Conservation (phyloP, 495 filamentous ascomycete species). For the Penicillium herquei region DNA sequence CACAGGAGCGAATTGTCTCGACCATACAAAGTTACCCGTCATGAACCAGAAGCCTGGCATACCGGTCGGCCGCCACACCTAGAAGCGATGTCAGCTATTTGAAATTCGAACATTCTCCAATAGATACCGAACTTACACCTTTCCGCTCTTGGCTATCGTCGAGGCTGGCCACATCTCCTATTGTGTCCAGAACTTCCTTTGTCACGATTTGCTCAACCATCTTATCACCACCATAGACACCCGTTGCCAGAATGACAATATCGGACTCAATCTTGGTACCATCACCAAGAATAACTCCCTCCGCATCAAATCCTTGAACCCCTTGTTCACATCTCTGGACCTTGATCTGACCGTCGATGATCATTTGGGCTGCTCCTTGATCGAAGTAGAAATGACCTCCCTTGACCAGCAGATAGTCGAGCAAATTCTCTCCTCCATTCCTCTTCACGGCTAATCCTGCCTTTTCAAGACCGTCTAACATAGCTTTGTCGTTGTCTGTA, state of each 20-base stretch:
- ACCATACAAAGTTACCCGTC: no score
- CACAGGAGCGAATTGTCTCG: no score
- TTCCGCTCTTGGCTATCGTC: slow-evolving; percentile 3
- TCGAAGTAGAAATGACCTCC: slow-evolving; percentile 4
- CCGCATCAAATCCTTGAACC: not conserved
- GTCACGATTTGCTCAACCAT: not conserved
- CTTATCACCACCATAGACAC: not conserved
- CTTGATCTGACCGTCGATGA: slow-evolving; percentile 5
- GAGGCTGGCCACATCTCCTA: not conserved
- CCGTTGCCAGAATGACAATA: slow-evolving; percentile 2
- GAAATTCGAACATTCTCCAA: not conserved
- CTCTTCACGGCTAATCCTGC: slow-evolving; percentile 1
- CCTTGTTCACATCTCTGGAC: slow-evolving; percentile 6
- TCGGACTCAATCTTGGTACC: slow-evolving; percentile 3
- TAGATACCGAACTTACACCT: slow-evolving; percentile 1
- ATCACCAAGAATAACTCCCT: not conserved
- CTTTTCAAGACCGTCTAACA: slow-evolving; percentile 4
- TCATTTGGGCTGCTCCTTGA: slow-evolving; percentile 5
- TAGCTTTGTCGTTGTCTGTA: not conserved
- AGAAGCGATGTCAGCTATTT: not conserved
- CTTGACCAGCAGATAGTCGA: not conserved
- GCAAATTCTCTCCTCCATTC: not conserved
- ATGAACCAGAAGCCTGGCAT: no score
- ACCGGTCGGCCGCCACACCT: no score
- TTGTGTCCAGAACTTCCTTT: not conserved